These are phyloP conservation scores for Taiozyma sp. DNA, from an alignment of 1,139 yeast genomes.

Conservation along the genomic window DNA sequence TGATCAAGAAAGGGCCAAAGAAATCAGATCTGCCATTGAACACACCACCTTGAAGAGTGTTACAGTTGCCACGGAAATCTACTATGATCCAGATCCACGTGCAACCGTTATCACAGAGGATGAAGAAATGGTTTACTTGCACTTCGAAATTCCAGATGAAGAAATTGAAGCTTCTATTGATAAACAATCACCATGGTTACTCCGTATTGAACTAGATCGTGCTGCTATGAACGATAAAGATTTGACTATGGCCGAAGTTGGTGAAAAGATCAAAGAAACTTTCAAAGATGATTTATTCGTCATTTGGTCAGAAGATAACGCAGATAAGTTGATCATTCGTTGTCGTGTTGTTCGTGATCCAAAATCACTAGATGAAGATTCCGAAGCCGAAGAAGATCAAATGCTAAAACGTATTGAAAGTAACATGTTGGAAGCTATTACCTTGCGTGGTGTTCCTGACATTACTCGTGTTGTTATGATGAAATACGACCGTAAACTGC, in stretches of 20 bases:
- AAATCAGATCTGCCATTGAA: slow-evolving; percentile 94
- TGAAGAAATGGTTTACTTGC: slow-evolving; percentile 94
- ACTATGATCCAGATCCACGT: slow-evolving; percentile 97
- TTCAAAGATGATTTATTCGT: slow-evolving; percentile 95
- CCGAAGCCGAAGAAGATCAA: slow-evolving; percentile 96
- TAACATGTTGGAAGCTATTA: slow-evolving; percentile 92
- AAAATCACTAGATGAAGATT: slow-evolving; percentile 87
- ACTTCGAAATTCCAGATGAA: slow-evolving; percentile 96
- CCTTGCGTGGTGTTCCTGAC: slow-evolving; percentile 94
- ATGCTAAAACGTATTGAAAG: slow-evolving; percentile 93
- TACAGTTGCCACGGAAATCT: slow-evolving; percentile 95
- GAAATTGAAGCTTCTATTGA: slow-evolving; percentile 91
- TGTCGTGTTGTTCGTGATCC: slow-evolving; percentile 99
- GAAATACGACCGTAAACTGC: slow-evolving; percentile 81
- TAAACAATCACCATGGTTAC: slow-evolving; percentile 96
- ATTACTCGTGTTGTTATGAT: slow-evolving; percentile 80
- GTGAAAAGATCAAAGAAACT: slow-evolving; percentile 88
- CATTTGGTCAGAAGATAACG: slow-evolving; percentile 99
- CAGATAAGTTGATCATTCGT: slow-evolving; percentile 93
- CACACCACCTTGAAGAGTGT: slow-evolving; percentile 94
- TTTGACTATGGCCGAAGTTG: slow-evolving; percentile 97
- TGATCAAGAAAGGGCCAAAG: slow-evolving; percentile 91
- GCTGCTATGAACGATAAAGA: slow-evolving; percentile 98
- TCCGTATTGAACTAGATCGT: slow-evolving; percentile 95
- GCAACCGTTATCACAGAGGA: slow-evolving; percentile 95